These are phyloP conservation scores for Monosporascus sp. DNA, from an alignment of 2,329 filamentous ascomycete species.

Conservation along the genomic window DNA sequence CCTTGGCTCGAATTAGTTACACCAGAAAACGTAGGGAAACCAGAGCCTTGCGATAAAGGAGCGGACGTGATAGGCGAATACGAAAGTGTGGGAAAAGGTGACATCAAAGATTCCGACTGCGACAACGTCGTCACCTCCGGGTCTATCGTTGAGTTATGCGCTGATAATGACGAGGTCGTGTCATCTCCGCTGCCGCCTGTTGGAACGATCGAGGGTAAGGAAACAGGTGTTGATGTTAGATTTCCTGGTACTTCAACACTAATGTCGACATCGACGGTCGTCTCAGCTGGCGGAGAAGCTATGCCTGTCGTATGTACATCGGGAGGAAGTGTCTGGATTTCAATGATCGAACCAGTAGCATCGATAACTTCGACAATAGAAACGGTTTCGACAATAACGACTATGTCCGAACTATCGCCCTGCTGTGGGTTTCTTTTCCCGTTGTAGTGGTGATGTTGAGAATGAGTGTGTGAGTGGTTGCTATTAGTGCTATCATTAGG, in stretches of 20 bases:
- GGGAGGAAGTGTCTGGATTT: constrained; percentile 36
- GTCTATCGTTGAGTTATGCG: constrained; percentile 17
- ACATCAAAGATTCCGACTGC: constrained; percentile 26
- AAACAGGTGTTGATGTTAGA: not conserved
- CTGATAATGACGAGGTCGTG: constrained; percentile 6
- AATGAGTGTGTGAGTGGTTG: constrained; percentile 23
- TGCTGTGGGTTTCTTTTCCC: constrained; percentile 8
- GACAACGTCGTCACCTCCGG: constrained; percentile 23
- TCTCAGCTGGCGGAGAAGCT: not conserved
- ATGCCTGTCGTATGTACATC: constrained; percentile 1
- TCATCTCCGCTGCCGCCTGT: constrained; percentile 17
- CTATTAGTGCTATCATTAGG: constrained; percentile 18
- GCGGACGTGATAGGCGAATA: constrained; percentile 26
- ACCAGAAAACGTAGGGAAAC: constrained; percentile 23
- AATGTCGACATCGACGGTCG: not conserved
- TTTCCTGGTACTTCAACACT: not conserved
- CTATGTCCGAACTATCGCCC: constrained; percentile 22
- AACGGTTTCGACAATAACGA: constrained; percentile 50
- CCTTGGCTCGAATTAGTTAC: constrained; percentile 23
- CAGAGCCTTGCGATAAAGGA: constrained; percentile 24
- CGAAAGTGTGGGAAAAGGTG: constrained; percentile 27
- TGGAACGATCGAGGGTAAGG: not conserved
- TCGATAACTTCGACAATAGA: constrained; percentile 51
- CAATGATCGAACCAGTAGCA: constrained; percentile 38
- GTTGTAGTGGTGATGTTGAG: constrained; percentile 8